These are phyloP conservation scores for Xylariaceae sp. DNA, from an alignment of 2,329 filamentous ascomycete genomes.

Conservation along the genomic window DNA sequence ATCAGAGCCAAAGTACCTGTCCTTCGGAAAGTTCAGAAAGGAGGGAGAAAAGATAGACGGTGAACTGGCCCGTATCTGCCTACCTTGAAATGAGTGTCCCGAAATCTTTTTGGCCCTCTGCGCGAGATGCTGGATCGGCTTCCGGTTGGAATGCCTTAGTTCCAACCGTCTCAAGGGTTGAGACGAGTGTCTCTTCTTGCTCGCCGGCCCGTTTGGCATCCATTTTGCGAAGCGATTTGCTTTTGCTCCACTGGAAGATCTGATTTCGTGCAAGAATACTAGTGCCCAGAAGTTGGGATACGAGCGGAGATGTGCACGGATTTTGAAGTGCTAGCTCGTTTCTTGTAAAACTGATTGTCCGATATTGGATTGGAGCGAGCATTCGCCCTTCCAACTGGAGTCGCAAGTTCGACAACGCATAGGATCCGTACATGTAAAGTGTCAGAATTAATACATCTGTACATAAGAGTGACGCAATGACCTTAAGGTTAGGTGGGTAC, in stretches of 20 bases:
- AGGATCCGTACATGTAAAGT: background rate
- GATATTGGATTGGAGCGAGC: too few relatives aligned
- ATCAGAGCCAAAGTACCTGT: slow-evolving; percentile 60
- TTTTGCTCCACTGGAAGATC: too few relatives aligned
- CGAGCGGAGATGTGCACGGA: too few relatives aligned
- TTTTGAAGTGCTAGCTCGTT: too few relatives aligned
- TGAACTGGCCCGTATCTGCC: slow-evolving; percentile 27
- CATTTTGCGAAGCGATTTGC: too few relatives aligned
- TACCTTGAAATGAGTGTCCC: slow-evolving; percentile 58
- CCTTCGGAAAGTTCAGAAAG: slow-evolving; percentile 43
- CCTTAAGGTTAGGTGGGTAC: too few relatives aligned
- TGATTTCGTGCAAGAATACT: too few relatives aligned
- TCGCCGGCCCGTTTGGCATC: slow-evolving; percentile 15
- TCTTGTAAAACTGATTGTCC: too few relatives aligned
- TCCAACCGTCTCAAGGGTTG: slow-evolving; percentile 48
- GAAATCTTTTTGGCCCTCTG: slow-evolving; percentile 50
- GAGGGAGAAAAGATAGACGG: slow-evolving; percentile 22
- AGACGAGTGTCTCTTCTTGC: slow-evolving; percentile 38
- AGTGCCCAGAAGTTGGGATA: too few relatives aligned
- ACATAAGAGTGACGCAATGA: background rate
- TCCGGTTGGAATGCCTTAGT: slow-evolving; percentile 58
- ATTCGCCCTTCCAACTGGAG: too few relatives aligned
- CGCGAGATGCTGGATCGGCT: slow-evolving; percentile 42
- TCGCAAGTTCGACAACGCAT: too few relatives aligned
- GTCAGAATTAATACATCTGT: background rate